Percentiles rank a stretch among this genome's conserved stretches.
These are phyloP conservation scores for Agastache rugosa DNA, from an alignment of 257 asterid genomes.

Conservation along the genomic window DNA sequence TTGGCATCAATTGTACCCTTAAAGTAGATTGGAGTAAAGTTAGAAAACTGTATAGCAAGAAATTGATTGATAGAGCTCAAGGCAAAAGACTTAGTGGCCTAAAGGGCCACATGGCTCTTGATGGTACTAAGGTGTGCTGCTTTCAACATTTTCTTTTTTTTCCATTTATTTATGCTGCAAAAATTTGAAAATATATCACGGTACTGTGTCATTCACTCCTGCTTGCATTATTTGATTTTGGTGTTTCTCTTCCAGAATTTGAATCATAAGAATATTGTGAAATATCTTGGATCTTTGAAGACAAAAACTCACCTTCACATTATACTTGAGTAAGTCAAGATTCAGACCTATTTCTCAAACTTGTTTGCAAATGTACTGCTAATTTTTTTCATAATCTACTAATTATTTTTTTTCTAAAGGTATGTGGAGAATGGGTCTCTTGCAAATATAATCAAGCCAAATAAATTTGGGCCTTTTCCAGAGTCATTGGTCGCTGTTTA, in stretches of 20 bases:
- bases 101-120: neutral
- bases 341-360: conserved; percentile 28
- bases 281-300: conserved; percentile 95
- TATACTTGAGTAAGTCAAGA: conserved; percentile 81
- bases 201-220: conserved; percentile 22
- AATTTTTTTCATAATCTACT: neutral
- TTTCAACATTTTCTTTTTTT: conserved; percentile 11
- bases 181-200: conserved; percentile 4
- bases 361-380: conserved; percentile 22
- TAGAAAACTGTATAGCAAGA: neutral
- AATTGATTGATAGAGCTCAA: neutral
- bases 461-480: conserved; percentile 98
- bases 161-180: conserved; percentile 8
- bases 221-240: conserved; percentile 31
- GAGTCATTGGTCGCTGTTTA: conserved; percentile 96
- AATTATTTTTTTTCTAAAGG: conserved; percentile 48
- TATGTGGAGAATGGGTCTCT: conserved; percentile 99
- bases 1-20: neutral
- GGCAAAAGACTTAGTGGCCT: conserved; percentile 1
- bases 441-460: conserved; percentile 96
- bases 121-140: conserved; percentile 14
- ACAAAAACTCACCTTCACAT: conserved; percentile 95
- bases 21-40: neutral
- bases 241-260: conserved; percentile 66
- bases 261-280: conserved; percentile 97